phyloP scores from a whole-genome alignment of 257 asterid species.

The Capsicum rhomboideum region DNA sequence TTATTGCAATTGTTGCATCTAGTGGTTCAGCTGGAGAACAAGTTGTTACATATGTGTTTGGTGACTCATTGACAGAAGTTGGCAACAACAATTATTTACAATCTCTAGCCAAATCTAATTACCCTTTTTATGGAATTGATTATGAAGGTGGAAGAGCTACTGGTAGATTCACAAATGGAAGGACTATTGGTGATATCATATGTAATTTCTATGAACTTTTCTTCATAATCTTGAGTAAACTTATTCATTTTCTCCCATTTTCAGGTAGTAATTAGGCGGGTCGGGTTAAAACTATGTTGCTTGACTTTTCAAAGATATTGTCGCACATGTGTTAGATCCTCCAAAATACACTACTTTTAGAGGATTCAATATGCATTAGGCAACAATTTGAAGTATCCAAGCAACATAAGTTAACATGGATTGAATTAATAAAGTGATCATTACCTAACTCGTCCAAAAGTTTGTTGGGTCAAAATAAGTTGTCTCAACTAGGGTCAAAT shows the following conservation, averaged over 20 bases:
- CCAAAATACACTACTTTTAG: not conserved
- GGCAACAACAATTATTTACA: conserved; percentile 73
- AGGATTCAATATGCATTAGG: accelerated
- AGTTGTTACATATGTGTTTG: conserved; percentile 57
- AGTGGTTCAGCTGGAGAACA: conserved; percentile 18
- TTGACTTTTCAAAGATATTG: not conserved
- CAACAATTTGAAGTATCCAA: not conserved
- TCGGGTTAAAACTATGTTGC: not conserved
- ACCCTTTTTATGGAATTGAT: conserved; percentile 64
- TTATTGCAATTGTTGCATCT: not conserved
- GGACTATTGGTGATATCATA: conserved; percentile 70
- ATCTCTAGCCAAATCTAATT: conserved; percentile 64
- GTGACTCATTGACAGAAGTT: conserved; percentile 86
- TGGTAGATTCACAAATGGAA: conserved; percentile 84
- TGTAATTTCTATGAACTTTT: conserved; percentile 16
- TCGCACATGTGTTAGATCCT: accelerated
- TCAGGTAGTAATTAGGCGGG: not conserved
- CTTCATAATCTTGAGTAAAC: not conserved
- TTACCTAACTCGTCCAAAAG: not conserved
- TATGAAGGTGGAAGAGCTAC: conserved; percentile 50
- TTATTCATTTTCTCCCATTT: not conserved
- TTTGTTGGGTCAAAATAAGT: not conserved
- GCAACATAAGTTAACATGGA: accelerated
- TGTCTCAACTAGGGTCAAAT: not conserved
- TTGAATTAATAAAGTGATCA: not conserved